A percentile compares a stretch with the other conserved stretches of the same genome.
Conservation (phyloP, 352 stramenopile species). For the Blastocystis sp. region DNA sequence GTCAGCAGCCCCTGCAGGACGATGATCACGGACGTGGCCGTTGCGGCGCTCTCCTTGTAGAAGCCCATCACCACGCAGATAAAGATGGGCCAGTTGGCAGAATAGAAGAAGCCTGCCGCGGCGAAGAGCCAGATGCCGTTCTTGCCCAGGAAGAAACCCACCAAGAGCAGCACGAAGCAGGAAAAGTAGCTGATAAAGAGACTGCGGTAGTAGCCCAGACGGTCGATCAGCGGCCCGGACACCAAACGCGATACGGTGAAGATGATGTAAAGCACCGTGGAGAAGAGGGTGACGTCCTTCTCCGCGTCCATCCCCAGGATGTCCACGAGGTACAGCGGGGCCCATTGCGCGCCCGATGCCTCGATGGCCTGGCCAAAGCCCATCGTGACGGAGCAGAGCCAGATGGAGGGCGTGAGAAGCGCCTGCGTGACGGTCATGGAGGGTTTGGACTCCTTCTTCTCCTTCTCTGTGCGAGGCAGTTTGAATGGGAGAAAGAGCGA, state of each 20-base stretch:
- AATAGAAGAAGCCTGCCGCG: constrained; percentile 22
- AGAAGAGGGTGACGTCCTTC: constrained; percentile 13
- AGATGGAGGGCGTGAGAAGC: constrained; percentile 13
- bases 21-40: constrained; percentile 4
- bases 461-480: neutral
- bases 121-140: constrained; percentile 29
- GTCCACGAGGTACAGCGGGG: constrained; percentile 42
- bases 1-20: constrained; percentile 8
- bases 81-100: constrained; percentile 30
- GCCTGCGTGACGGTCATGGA: constrained; percentile 22
- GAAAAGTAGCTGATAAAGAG: constrained; percentile 26
- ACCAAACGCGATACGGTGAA: constrained; percentile 52
- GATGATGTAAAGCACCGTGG: constrained; percentile 14
- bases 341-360: neutral
- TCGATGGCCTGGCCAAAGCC: constrained; percentile 23
- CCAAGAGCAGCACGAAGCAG: constrained; percentile 16
- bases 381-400: constrained; percentile 44
- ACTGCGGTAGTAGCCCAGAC: constrained; percentile 18
- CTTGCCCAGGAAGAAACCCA: constrained; percentile 16
- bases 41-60: constrained; percentile 16
- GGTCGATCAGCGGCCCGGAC: constrained; percentile 14
- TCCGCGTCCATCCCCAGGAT: constrained; percentile 10
- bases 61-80: constrained; percentile 48
- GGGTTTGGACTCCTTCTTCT: neutral
- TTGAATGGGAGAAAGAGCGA: constrained; percentile 21